A percentile compares a stretch with the other conserved stretches of the same genome.
Evolutionary conservation across 257 asterid species (phyloP).

Genomic region (Solanum piurae): DNA sequence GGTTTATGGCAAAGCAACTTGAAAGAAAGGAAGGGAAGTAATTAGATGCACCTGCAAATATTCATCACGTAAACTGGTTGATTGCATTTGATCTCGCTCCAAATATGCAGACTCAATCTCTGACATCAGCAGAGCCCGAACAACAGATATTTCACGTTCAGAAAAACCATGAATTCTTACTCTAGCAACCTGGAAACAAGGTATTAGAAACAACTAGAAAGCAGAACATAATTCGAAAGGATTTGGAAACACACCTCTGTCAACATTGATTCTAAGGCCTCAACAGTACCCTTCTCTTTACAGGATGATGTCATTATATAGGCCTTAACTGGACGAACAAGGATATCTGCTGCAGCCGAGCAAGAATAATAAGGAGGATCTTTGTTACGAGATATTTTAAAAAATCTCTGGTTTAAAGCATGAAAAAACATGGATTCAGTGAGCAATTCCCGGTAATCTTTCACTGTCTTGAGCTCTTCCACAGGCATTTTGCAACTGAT

Average conservation of each 20-base stretch:
- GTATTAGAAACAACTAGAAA: constrained; percentile 27
- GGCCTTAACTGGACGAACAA: constrained; percentile 74
- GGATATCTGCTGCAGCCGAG: constrained; percentile 87
- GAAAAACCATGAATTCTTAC: constrained; percentile 83
- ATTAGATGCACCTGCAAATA: constrained; percentile 54
- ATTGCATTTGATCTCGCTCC: constrained; percentile 93
- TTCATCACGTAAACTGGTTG: constrained; percentile 79
- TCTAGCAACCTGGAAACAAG: constrained; percentile 69
- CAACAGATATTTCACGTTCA: constrained; percentile 78
- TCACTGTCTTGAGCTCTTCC: constrained; percentile 66
- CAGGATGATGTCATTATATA: constrained; percentile 88
- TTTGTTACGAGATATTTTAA: constrained; percentile 80
- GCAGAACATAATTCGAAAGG: background rate
- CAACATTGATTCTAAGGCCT: constrained; percentile 85
- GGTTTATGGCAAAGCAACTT: background rate
- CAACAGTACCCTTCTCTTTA: constrained; percentile 77
- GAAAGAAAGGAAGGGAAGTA: background rate
- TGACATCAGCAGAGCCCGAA: constrained; percentile 73
- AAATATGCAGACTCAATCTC: constrained; percentile 91
- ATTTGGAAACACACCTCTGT: constrained; percentile 49
- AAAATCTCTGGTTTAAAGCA: constrained; percentile 91
- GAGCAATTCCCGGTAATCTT: constrained; percentile 73
- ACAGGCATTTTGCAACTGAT: constrained; percentile 81
- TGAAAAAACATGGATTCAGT: constrained; percentile 94
- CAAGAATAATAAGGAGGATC: constrained; percentile 90